These are phyloP conservation scores for Tephrocybe sp. DNA, from an alignment of 768 basidiomycete species.

Conservation along the genomic window DNA sequence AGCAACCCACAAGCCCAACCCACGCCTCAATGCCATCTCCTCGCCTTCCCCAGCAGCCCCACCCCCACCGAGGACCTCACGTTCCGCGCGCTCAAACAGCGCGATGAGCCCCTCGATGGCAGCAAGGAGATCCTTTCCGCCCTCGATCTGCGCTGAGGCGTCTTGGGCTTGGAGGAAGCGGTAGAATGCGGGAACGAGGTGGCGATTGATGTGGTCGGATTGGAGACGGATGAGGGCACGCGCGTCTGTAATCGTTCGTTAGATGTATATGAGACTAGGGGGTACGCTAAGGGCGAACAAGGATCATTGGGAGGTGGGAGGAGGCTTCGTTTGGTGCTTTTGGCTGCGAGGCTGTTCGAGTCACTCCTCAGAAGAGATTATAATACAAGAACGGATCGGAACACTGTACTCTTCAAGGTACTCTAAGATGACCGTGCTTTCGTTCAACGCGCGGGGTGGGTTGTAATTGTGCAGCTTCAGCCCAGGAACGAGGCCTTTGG, in stretches of 20 bases:
- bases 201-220: slow-evolving; percentile 64
- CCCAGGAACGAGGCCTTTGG: slow-evolving; percentile 80
- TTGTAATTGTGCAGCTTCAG: slow-evolving; percentile 52
- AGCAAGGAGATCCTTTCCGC: slow-evolving; percentile 52
- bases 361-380: not conserved
- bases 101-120: slow-evolving; percentile 51
- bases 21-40: slow-evolving; percentile 32
- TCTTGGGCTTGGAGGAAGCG: slow-evolving; percentile 75
- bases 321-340: slow-evolving; percentile 48
- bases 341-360: slow-evolving; percentile 45
- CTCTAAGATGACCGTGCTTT: slow-evolving; percentile 78
- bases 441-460: slow-evolving; percentile 68
- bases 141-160: slow-evolving; percentile 45
- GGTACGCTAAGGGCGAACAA: slow-evolving; percentile 40
- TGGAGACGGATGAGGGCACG: slow-evolving; percentile 68
- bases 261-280: not conserved
- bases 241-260: slow-evolving; percentile 45
- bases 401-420: slow-evolving; percentile 73
- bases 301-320: slow-evolving; percentile 59
- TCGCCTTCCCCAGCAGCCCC: slow-evolving; percentile 43
- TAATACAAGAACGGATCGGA: not conserved
- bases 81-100: slow-evolving; percentile 58
- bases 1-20: slow-evolving; percentile 62
- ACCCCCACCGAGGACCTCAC: slow-evolving; percentile 38
- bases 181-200: slow-evolving; percentile 71